Percentiles rank a stretch among this genome's conserved stretches.
Conservation (phyloP, 345 rosid genomes). For the Salix arbutifolia region DNA sequence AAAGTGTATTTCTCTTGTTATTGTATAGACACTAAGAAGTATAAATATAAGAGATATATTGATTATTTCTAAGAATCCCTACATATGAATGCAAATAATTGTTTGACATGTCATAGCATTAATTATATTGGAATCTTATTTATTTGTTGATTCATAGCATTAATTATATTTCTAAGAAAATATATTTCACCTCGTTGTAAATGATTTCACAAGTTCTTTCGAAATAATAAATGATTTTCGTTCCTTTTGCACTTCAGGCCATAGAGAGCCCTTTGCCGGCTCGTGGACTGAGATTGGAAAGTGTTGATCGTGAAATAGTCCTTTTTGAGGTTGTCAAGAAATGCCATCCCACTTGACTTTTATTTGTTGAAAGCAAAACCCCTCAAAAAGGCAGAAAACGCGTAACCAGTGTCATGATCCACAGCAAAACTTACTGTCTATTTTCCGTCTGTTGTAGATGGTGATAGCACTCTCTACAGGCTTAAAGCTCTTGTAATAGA, state of each 20-base stretch:
- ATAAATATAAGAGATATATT: background rate
- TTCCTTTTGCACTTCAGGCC: background rate
- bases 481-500: background rate
- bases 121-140: background rate
- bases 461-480: background rate
- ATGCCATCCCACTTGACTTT: background rate
- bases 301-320: background rate
- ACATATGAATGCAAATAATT: background rate
- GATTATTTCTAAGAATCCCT: constrained; percentile 7
- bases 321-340: background rate
- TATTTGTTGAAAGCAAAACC: background rate
- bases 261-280: background rate
- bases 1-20: background rate
- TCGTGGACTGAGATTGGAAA: background rate
- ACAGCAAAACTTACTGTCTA: background rate
- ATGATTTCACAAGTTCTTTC: background rate
- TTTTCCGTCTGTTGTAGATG: background rate
- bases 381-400: background rate
- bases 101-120: background rate
- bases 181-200: background rate
- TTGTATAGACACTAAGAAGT: background rate
- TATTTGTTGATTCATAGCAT: background rate
- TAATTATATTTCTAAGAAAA: too few relatives aligned
- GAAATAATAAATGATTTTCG: background rate
- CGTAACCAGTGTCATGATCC: background rate